Percentiles rank a stretch among this genome's conserved stretches.
These are phyloP conservation scores for Citrullus amarus DNA, from an alignment of 306 rosid genomes.

Conservation along the genomic window DNA sequence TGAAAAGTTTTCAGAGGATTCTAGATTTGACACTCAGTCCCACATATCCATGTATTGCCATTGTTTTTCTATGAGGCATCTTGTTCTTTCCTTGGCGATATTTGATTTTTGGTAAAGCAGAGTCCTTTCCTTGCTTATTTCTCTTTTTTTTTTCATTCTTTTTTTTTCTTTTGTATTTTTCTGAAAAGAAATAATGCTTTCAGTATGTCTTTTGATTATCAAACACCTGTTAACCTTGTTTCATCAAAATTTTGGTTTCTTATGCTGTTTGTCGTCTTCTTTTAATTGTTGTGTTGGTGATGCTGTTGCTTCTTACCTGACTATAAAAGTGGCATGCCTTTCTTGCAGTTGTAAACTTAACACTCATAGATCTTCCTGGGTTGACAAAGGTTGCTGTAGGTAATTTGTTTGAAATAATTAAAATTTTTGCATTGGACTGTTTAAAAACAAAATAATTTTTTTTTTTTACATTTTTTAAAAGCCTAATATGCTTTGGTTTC, in stretches of 20 bases:
- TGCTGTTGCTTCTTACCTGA: neutral
- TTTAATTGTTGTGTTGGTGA: neutral
- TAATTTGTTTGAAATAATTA: conserved; percentile 21
- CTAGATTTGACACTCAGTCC: no score
- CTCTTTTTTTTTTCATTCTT: no score
- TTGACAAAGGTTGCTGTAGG: conserved; percentile 99
- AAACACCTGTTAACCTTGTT: neutral
- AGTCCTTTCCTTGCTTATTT: no score
- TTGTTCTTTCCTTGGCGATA: no score
- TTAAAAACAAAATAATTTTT: neutral
- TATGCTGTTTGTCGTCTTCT: neutral
- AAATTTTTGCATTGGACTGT: neutral
- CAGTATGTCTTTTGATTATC: no score
- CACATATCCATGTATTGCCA: no score
- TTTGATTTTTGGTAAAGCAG: no score
- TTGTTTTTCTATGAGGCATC: no score
- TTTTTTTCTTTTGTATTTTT: no score
- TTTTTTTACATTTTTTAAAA: neutral
- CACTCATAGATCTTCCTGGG: conserved; percentile 97
- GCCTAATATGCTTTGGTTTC: neutral
- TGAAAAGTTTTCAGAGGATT: no score
- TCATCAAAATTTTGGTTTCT: neutral
- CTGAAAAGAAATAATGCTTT: no score
- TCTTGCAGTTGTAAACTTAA: conserved; percentile 89
- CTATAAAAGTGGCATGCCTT: neutral